Conservation (phyloP, 2,329 filamentous ascomycete species). For the Escovopsis sp. region DNA sequence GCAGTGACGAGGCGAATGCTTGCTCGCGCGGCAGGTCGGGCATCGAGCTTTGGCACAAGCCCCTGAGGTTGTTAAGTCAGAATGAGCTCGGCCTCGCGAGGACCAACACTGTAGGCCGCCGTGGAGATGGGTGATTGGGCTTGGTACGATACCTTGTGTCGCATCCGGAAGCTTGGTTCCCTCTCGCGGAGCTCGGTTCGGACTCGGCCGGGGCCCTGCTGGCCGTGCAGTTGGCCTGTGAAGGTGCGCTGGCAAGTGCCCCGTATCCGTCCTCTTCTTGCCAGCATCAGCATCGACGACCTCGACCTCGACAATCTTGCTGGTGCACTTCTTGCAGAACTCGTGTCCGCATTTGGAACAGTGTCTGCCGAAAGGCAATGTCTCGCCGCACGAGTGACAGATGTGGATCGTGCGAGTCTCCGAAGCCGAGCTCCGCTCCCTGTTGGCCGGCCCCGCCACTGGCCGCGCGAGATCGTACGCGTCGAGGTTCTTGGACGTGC, state of each 20-base stretch:
- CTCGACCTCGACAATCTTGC: slow-evolving; percentile 13
- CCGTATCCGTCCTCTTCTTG: not conserved
- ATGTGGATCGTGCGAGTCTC: slow-evolving; percentile 17
- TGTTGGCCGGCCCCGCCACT: slow-evolving; percentile 29
- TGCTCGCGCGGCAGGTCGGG: slow-evolving; percentile 1
- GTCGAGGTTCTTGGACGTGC: slow-evolving; percentile 26
- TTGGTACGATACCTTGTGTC: too few species aligned
- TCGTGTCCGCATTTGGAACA: slow-evolving; percentile 36
- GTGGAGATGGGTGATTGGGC: too few species aligned
- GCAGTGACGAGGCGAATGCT: slow-evolving; percentile 1
- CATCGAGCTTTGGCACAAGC: not conserved
- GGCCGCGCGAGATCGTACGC: slow-evolving; percentile 30
- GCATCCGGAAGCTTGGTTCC: too few species aligned
- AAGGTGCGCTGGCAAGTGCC: not conserved
- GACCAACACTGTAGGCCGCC: too few species aligned
- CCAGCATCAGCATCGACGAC: too few species aligned
- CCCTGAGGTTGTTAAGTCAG: not conserved
- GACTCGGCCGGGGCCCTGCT: not conserved
- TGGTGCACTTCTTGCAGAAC: slow-evolving; percentile 31
- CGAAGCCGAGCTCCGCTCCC: slow-evolving; percentile 9
- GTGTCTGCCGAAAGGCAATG: slow-evolving; percentile 20
- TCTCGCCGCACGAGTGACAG: slow-evolving; percentile 35
- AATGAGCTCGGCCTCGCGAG: too few species aligned
- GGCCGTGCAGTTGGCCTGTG: not conserved
- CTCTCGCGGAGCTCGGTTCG: not conserved